A percentile compares a stretch with the other conserved stretches of the same genome.
Evolutionary conservation across 1,284 basidiomycete genomes (phyloP).

Genomic region (Trametes pubescens): DNA sequence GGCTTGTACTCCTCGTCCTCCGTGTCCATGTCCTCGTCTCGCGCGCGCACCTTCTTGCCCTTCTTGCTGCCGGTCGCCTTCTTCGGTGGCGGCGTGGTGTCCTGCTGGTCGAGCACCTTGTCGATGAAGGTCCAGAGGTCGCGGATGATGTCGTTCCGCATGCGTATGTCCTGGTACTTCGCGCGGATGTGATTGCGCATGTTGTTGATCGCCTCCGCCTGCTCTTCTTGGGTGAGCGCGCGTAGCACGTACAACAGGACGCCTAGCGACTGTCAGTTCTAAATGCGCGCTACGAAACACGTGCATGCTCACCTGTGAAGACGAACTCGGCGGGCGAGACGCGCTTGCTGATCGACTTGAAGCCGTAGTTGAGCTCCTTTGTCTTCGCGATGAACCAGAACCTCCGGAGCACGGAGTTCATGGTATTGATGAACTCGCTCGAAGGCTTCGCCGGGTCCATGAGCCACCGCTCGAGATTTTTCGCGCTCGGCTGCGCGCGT

Average conservation of each 20-base stretch:
- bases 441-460: constrained; percentile 52
- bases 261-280: constrained; percentile 47
- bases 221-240: constrained; percentile 48
- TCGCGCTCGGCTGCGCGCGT: constrained; percentile 56
- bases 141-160: constrained; percentile 60
- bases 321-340: constrained; percentile 79
- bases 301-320: constrained; percentile 62
- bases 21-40: constrained; percentile 31
- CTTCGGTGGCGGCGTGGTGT: constrained; percentile 14
- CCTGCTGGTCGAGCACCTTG: constrained; percentile 36
- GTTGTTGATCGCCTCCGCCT: constrained; percentile 58
- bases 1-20: constrained; percentile 22
- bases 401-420: constrained; percentile 57
- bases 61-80: constrained; percentile 29
- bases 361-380: constrained; percentile 48
- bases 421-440: constrained; percentile 54
- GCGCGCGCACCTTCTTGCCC: constrained; percentile 22
- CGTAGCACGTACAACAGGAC: constrained; percentile 64
- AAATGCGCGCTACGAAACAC: background rate
- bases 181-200: constrained; percentile 63
- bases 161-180: constrained; percentile 64
- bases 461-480: constrained; percentile 68
- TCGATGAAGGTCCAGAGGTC: constrained; percentile 65
- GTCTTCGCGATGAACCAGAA: constrained; percentile 62
- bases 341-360: constrained; percentile 60